Conservation (phyloP, 1,284 basidiomycete genomes). For the Ganoderma resinaceum region DNA sequence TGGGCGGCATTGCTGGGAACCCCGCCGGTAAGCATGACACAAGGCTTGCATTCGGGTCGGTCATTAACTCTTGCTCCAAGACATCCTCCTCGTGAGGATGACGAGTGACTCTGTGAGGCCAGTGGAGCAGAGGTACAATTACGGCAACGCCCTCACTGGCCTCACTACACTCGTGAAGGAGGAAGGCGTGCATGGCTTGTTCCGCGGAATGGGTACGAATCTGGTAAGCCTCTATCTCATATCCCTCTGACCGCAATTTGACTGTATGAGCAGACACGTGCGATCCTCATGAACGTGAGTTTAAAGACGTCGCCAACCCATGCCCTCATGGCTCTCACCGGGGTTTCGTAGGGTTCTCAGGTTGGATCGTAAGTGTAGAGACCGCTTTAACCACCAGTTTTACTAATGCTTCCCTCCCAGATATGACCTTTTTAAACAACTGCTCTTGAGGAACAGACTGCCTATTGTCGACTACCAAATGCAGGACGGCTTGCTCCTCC, state of each 20-base stretch:
- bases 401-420: constrained; percentile 46
- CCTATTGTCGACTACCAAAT: constrained; percentile 72
- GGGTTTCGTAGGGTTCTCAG: constrained; percentile 68
- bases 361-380: constrained; percentile 79
- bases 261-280: constrained; percentile 57
- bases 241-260: neutral
- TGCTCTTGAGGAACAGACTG: constrained; percentile 60
- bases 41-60: constrained; percentile 9
- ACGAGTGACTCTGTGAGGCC: constrained; percentile 84
- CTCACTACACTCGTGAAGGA: constrained; percentile 67
- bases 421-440: constrained; percentile 87
- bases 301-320: neutral
- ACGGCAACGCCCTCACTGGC: constrained; percentile 79
- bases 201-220: constrained; percentile 84
- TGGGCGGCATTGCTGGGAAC: constrained; percentile 85
- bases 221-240: constrained; percentile 53
- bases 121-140: constrained; percentile 76
- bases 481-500: constrained; percentile 73
- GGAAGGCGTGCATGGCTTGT: constrained; percentile 77
- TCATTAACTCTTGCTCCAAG: constrained; percentile 41
- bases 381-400: constrained; percentile 10
- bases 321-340: constrained; percentile 27
- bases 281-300: constrained; percentile 89
- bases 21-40: constrained; percentile 64
- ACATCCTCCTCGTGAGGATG: constrained; percentile 87